Base-by-base conservation (phyloP, 306 rosid genomes). In the Arachis hypogaea region DNA sequence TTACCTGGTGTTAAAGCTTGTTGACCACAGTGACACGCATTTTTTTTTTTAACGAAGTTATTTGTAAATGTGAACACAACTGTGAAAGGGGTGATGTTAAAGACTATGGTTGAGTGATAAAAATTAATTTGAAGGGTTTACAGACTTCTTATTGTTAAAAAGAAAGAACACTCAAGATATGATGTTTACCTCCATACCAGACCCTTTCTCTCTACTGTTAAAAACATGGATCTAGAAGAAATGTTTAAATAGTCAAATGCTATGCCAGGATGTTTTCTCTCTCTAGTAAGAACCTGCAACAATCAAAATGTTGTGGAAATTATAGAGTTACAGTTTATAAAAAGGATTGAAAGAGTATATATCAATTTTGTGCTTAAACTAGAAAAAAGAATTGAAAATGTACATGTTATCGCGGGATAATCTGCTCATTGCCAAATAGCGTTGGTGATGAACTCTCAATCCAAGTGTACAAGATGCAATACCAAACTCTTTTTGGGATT, bases 401-500 rank as follows among this genome's bases (percentile, higher is more conserved):
- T 30, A 69, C 49, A 33, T 33, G 38, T 2, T 33, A 33, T 62
- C 47, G 72, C 72, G 16, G 55, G 61, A 68, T 58, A 14, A 42
- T 56, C 7, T 29, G n/a, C 51, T 5, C 69, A 57, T 49, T 46
- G 57, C 68, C 77, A 76, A 59, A 62, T 5, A 58, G 18, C 59
- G 58, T 62, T 42, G 36, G 50, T 45, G 6, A 43, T 51, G 47
- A 57, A 73, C 29, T 52, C 70, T 55, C 16, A 46, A 30, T 56
- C 28, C 28, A 22, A 33, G 38, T 42, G 71, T 57, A 67, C 73
- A 56, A 72, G 52, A 72, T 46, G 30, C 22, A 43, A 57, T 60
- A 46, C 22, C 77, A 43, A 76, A 75, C 46, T 62, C 12, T 30
- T 49, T 46, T 75, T 46, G 12, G 58, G 56, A 22, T 52, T 52